Percentiles rank a stretch among this genome's conserved stretches.
Conservation (phyloP, 768 basidiomycete genomes). For the Mycena sanguinolenta region DNA sequence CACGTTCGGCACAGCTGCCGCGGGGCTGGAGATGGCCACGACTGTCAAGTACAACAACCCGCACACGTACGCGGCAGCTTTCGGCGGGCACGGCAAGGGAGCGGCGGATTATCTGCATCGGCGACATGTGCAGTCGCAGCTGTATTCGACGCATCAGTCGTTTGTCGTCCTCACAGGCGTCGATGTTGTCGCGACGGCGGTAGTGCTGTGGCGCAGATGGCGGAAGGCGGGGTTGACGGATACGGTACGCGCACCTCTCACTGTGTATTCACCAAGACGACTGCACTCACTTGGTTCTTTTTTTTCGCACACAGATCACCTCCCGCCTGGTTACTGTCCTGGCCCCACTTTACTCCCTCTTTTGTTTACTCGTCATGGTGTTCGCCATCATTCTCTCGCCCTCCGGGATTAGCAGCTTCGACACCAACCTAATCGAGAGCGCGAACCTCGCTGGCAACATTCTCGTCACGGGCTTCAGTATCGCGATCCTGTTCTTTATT, state of each 20-base stretch:
- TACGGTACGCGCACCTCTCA: too few species aligned
- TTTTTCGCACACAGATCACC: conserved; percentile 15
- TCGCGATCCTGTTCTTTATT: conserved; percentile 22
- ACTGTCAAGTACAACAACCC: conserved; percentile 10
- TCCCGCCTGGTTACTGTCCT: conserved; percentile 25
- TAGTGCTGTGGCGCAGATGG: conserved; percentile 24
- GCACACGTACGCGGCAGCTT: not conserved
- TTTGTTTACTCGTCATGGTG: conserved; percentile 25
- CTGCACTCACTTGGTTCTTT: not conserved
- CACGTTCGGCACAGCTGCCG: conserved; percentile 27
- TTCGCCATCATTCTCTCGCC: conserved; percentile 35
- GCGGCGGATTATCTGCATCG: conserved; percentile 4
- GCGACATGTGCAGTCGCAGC: not conserved
- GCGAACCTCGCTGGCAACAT: conserved; percentile 25
- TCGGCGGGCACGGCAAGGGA: too few species aligned
- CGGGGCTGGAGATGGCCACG: conserved; percentile 28
- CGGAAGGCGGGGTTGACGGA: conserved; percentile 24
- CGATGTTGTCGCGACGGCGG: conserved; percentile 28
- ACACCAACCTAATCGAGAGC: too few species aligned
- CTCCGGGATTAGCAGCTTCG: not conserved
- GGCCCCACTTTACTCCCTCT: conserved; percentile 22
- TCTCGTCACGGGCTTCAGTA: not conserved
- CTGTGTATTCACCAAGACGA: too few species aligned
- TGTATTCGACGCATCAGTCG: conserved; percentile 10
- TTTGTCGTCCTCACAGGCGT: conserved; percentile 31